Evolutionary conservation across 176 grass and related monocot genomes (phyloP).

Genomic region (Eleusine coracana): DNA sequence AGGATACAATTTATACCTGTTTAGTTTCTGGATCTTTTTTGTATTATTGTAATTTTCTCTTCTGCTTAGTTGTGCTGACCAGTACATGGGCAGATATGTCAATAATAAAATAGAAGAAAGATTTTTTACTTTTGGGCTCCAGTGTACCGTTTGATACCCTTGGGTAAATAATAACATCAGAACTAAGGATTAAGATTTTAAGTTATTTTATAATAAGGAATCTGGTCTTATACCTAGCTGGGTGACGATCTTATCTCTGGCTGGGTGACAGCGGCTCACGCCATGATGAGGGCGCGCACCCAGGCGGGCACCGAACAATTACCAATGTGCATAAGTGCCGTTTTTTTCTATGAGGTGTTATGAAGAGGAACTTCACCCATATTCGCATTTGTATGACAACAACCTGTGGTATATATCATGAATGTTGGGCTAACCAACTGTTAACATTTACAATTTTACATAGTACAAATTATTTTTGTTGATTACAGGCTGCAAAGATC

Average conservation of each 20-base stretch:
- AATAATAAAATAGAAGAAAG: too few species aligned
- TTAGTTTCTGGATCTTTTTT: not conserved
- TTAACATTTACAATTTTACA: not conserved
- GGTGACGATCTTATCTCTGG: too few species aligned
- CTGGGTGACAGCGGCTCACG: too few species aligned
- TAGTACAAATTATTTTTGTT: slow-evolving; percentile 19
- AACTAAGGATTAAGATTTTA: not conserved
- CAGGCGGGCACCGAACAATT: too few species aligned
- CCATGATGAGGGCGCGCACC: too few species aligned
- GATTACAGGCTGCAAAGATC: slow-evolving; percentile 79
- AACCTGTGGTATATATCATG: not conserved
- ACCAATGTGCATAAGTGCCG: too few species aligned
- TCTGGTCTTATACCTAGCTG: too few species aligned
- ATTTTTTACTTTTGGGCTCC: too few species aligned
- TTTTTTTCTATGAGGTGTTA: not conserved
- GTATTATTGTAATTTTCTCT: not conserved
- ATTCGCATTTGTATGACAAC: not conserved
- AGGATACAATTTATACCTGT: not conserved
- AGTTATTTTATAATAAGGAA: not conserved
- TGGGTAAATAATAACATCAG: not conserved
- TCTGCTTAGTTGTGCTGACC: not conserved
- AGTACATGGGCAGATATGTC: not conserved
- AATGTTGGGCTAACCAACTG: not conserved
- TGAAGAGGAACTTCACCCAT: slow-evolving; percentile 7
- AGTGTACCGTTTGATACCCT: too few species aligned